Conservation (phyloP, 2,329 filamentous ascomycete species). For the Trichophyton verrucosum region DNA sequence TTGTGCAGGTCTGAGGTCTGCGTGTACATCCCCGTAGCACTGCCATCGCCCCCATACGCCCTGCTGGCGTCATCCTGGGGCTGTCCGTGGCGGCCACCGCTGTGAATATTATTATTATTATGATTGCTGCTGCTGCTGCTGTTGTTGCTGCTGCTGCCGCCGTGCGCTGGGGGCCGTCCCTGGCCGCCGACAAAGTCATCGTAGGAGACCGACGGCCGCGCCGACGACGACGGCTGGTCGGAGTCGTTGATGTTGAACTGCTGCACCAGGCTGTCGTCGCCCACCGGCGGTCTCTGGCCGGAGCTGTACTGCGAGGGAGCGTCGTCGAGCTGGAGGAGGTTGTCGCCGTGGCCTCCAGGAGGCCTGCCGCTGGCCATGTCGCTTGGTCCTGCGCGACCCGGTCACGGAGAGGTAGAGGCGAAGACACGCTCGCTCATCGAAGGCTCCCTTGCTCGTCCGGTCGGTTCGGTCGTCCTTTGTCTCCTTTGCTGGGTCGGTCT, state of each 20-base stretch:
- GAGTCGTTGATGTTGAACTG: conserved; percentile 59
- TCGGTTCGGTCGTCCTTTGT: not conserved
- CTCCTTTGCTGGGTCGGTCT: too few relatives aligned
- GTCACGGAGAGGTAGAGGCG: conserved; percentile 17
- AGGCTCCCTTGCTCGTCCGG: not conserved
- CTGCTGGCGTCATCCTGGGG: not conserved
- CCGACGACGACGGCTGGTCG: conserved; percentile 45
- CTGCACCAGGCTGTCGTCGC: conserved; percentile 68
- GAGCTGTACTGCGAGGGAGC: conserved; percentile 48
- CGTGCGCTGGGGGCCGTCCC: conserved; percentile 37
- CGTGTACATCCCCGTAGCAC: conserved; percentile 39
- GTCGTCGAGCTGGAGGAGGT: conserved; percentile 31
- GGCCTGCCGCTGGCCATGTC: conserved; percentile 43
- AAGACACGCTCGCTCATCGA: conserved; percentile 30
- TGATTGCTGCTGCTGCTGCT: conserved; percentile 17
- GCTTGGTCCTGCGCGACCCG: conserved; percentile 16
- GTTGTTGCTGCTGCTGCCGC: conserved; percentile 19
- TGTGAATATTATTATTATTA: conserved; percentile 20
- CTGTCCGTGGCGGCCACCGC: not conserved
- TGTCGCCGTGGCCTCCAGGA: conserved; percentile 34
- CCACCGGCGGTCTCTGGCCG: conserved; percentile 64
- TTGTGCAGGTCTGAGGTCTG: conserved; percentile 77
- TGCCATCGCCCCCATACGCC: conserved; percentile 7
- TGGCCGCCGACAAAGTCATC: conserved; percentile 79
- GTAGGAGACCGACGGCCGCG: conserved; percentile 80